Evolutionary conservation across 345 rosid genomes (phyloP).

Genomic region (Sisymbrium irio): DNA sequence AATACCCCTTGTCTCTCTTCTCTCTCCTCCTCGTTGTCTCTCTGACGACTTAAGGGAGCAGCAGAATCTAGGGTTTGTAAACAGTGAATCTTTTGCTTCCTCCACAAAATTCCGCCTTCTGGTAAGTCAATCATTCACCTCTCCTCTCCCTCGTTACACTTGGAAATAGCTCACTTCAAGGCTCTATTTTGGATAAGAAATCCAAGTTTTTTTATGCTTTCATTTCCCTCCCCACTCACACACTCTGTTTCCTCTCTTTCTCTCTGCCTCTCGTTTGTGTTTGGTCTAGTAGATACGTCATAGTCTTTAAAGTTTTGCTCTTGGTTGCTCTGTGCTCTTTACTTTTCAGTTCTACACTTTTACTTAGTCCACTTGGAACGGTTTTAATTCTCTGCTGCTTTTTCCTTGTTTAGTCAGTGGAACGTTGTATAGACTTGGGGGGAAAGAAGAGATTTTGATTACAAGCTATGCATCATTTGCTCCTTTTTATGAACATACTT

Average conservation of each 20-base stretch:
- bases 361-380: not conserved
- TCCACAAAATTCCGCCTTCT: conserved; percentile 6
- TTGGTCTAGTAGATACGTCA: not conserved
- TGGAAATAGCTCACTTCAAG: not conserved
- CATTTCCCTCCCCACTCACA: not conserved
- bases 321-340: conserved; percentile 11
- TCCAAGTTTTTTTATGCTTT: not conserved
- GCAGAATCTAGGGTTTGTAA: conserved; percentile 40
- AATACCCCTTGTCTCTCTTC: not conserved
- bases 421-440: not conserved
- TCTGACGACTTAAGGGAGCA: conserved; percentile 16
- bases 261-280: conserved; percentile 4
- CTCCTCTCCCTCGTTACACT: not conserved
- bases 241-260: conserved; percentile 24
- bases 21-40: conserved; percentile 28
- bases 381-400: not conserved
- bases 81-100: conserved; percentile 41
- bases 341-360: not conserved
- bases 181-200: conserved; percentile 7
- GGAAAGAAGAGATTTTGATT: not conserved
- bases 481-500: not conserved
- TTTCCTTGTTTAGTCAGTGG: not conserved
- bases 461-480: not conserved
- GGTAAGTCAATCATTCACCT: conserved; percentile 28
- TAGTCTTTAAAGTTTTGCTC: conserved; percentile 9